These are phyloP conservation scores for Cryphonectria radicalis DNA, from an alignment of 2,329 filamentous ascomycete genomes.

Conservation along the genomic window DNA sequence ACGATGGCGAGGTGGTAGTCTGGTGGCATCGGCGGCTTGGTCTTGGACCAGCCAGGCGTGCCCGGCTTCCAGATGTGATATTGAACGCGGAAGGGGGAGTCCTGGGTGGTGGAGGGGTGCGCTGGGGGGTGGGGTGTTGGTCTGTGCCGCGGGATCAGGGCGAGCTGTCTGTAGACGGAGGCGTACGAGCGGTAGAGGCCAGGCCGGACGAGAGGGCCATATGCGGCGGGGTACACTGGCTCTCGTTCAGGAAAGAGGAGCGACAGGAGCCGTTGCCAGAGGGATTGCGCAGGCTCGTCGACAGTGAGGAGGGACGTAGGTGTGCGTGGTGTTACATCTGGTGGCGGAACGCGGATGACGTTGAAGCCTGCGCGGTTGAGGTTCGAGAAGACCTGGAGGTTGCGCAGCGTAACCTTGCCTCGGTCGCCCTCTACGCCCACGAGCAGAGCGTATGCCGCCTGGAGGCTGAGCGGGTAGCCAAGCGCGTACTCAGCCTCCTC, in stretches of 20 bases:
- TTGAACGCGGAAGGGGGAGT: conserved; percentile 69
- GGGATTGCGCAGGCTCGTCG: conserved; percentile 29
- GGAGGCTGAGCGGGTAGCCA: conserved; percentile 84
- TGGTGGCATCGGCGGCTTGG: conserved; percentile 69
- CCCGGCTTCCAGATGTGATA: conserved; percentile 83
- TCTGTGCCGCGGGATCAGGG: conserved; percentile 73
- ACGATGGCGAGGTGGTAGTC: conserved; percentile 87
- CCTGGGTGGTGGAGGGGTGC: conserved; percentile 39
- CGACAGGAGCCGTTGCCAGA: conserved; percentile 61
- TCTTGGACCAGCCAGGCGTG: conserved; percentile 71
- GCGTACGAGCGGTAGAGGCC: conserved; percentile 69
- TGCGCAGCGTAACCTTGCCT: conserved; percentile 70
- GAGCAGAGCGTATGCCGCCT: conserved; percentile 86
- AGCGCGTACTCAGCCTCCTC: conserved; percentile 58
- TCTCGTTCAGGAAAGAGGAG: conserved; percentile 43
- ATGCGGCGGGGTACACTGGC: conserved; percentile 40
- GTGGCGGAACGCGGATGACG: conserved; percentile 68
- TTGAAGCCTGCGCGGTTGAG: conserved; percentile 83
- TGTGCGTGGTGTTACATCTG: conserved; percentile 15
- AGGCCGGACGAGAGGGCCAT: conserved; percentile 63
- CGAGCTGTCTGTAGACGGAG: conserved; percentile 76
- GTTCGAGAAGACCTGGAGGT: conserved; percentile 86
- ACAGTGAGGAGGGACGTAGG: conserved; percentile 12
- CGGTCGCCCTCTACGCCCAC: conserved; percentile 70
- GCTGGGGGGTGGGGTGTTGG: conserved; percentile 42